Evolutionary conservation across 192 early-diverging fungal species (phyloP).

Genomic region (Coemansia sp.): DNA sequence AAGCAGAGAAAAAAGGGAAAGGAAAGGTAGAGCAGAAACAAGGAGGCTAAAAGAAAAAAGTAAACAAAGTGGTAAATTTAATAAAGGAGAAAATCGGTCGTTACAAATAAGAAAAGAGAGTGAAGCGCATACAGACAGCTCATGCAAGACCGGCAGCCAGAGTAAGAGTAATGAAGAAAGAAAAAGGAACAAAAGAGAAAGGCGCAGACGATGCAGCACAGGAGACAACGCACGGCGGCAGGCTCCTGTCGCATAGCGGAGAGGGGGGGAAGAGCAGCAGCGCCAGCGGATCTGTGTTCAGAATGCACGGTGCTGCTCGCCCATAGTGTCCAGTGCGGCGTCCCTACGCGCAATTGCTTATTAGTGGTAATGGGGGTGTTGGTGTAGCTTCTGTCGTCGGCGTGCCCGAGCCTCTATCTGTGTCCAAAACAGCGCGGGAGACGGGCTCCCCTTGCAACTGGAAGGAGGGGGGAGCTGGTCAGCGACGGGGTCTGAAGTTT

Average conservation of each 20-base stretch:
- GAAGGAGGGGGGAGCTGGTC: too few relatives aligned
- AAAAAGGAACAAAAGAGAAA: background rate
- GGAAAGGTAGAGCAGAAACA: too few relatives aligned
- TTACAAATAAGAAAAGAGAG: background rate
- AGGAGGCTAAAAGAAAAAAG: too few relatives aligned
- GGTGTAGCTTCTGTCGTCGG: background rate
- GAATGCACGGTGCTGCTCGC: background rate
- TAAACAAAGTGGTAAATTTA: background rate
- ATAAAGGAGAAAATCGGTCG: background rate
- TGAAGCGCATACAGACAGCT: background rate
- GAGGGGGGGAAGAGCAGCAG: too few relatives aligned
- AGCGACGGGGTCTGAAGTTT: slow-evolving; percentile 46
- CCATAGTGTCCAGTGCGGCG: background rate
- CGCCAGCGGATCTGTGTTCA: background rate
- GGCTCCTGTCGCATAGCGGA: background rate
- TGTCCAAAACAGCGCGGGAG: too few relatives aligned
- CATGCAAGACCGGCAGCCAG: background rate
- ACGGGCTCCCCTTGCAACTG: too few relatives aligned
- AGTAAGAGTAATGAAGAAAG: background rate
- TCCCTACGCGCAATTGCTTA: background rate
- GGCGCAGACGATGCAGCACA: background rate
- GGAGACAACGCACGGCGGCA: background rate
- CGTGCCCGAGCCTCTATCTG: background rate
- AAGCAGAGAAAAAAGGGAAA: background rate
- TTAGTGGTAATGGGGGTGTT: background rate